phyloP scores from a whole-genome alignment of 2,329 filamentous ascomycete genomes.

The Curvularia eragrostidis region DNA sequence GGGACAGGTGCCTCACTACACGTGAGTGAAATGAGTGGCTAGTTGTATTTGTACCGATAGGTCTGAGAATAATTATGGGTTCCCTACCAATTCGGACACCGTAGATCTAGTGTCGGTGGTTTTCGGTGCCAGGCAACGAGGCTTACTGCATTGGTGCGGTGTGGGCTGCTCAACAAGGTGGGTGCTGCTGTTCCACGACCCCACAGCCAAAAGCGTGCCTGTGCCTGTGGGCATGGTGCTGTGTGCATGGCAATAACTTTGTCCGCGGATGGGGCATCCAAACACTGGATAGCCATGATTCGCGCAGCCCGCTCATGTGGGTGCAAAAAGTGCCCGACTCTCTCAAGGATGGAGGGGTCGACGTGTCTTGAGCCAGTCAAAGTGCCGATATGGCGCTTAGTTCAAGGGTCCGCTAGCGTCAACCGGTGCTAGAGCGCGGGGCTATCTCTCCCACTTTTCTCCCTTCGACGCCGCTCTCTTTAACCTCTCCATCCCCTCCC shows the following conservation, averaged over 20 bases:
- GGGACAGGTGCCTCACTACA: conserved; percentile 38
- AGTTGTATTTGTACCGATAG: conserved; percentile 15
- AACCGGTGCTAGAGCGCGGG: conserved; percentile 18
- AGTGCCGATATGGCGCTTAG: conserved; percentile 15
- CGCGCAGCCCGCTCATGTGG: neutral
- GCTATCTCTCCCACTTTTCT: conserved; percentile 23
- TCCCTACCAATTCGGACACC: neutral
- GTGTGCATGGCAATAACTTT: neutral
- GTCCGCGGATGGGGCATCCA: neutral
- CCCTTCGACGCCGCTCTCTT: conserved; percentile 10
- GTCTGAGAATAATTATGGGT: neutral
- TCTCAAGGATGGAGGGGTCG: conserved; percentile 5
- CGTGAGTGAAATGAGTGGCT: conserved; percentile 12
- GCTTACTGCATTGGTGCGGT: conserved; percentile 13
- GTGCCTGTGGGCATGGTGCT: neutral
- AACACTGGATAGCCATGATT: neutral
- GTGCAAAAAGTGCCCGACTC: neutral
- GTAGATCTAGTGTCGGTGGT: conserved; percentile 1
- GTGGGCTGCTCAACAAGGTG: conserved; percentile 12
- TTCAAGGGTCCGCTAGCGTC: conserved; percentile 20
- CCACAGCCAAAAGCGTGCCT: conserved; percentile 1
- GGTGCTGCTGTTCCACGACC: conserved; percentile 13
- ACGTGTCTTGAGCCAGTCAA: conserved; percentile 11
- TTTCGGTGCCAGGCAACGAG: conserved; percentile 8
- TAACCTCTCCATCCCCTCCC: conserved; percentile 21